phyloP scores from a whole-genome alignment of 2,329 filamentous ascomycete species.

The Cladosporium sp. region DNA sequence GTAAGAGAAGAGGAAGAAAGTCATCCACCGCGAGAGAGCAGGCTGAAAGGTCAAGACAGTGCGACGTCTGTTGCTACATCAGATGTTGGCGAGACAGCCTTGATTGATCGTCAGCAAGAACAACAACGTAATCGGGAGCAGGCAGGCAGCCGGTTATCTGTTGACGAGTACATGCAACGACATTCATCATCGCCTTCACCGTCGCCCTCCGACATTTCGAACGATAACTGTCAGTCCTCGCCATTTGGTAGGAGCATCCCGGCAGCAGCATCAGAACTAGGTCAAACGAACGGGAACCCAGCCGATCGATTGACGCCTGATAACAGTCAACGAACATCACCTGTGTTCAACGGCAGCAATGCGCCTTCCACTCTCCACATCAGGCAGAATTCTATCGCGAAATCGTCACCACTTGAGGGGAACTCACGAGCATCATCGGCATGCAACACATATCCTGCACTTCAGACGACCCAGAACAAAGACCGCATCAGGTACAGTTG shows the following conservation, averaged over 20 bases:
- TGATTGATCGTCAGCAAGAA: neutral
- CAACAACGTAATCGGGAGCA: neutral
- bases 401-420: neutral
- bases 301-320: neutral
- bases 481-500: constrained; percentile 33
- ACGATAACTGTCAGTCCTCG: neutral
- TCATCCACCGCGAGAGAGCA: neutral
- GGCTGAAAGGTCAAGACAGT: constrained; percentile 1
- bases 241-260: neutral
- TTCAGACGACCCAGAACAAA: constrained; percentile 25
- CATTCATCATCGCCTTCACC: no score
- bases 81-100: neutral
- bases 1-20: constrained; percentile 7
- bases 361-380: neutral
- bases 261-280: neutral
- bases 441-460: constrained; percentile 16
- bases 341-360: neutral
- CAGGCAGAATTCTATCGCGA: constrained; percentile 5
- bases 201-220: neutral
- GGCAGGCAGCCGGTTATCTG: neutral
- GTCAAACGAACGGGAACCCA: neutral
- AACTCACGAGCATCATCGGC: constrained; percentile 3
- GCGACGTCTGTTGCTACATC: constrained; percentile 4
- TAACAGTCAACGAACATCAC: constrained; percentile 1
- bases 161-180: no score